Percentiles rank a stretch among this genome's conserved stretches.
phyloP scores from a whole-genome alignment of 2,329 filamentous ascomycete genomes.

The Aspergillus japonicus region DNA sequence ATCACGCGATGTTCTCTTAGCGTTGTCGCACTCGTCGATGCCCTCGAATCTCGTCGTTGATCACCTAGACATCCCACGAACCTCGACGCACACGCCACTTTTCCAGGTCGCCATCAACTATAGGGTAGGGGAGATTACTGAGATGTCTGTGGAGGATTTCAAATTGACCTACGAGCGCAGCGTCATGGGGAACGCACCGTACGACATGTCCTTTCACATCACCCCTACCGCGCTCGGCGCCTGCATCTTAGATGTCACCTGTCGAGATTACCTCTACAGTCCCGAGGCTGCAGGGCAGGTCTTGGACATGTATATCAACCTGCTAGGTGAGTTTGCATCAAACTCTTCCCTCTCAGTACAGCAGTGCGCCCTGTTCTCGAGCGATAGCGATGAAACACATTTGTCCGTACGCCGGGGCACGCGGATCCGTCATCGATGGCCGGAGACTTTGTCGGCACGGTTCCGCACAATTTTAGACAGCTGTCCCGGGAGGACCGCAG shows the following conservation, averaged over 20 bases:
- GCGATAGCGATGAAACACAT: not conserved
- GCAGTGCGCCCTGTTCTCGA: not conserved
- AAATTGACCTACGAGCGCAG: not conserved
- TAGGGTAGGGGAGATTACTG: constrained; percentile 2
- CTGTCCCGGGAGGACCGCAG: not conserved
- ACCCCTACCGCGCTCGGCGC: not conserved
- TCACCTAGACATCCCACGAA: not conserved
- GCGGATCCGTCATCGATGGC: not conserved
- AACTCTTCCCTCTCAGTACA: not conserved
- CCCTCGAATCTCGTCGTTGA: constrained; percentile 7
- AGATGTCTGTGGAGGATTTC: constrained; percentile 3
- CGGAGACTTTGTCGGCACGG: not conserved
- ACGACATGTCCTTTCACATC: constrained; percentile 7
- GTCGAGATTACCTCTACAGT: constrained; percentile 5
- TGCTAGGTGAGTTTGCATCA: not conserved
- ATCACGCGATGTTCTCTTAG: not conserved
- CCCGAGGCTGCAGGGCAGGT: not conserved
- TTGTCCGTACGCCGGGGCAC: not conserved
- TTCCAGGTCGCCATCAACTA: constrained; percentile 14
- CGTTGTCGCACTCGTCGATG: constrained; percentile 1
- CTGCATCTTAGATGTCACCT: not conserved
- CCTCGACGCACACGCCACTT: not conserved
- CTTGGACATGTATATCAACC: not conserved
- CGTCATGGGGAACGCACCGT: constrained; percentile 1
- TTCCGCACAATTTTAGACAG: not conserved